These are phyloP conservation scores for Cynanchum wilfordii DNA, from an alignment of 257 asterid species.

Conservation along the genomic window DNA sequence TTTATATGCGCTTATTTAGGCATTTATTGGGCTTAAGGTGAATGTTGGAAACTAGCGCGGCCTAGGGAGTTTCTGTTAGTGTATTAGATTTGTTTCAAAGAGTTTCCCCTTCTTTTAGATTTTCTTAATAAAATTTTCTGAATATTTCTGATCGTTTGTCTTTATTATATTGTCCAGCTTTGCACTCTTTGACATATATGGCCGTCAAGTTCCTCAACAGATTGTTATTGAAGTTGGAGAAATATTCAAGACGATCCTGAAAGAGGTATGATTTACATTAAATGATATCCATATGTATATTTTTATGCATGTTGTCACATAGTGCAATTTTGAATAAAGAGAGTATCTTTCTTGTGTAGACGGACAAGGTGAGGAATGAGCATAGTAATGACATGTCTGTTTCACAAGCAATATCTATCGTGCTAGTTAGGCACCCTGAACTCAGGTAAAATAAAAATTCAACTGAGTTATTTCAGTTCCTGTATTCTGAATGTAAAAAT, in stretches of 20 bases:
- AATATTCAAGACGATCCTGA: slow-evolving; percentile 76
- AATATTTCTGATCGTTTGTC: not conserved
- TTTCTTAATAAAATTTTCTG: not conserved
- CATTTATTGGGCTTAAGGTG: not conserved
- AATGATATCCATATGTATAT: not conserved
- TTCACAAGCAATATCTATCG: slow-evolving; percentile 71
- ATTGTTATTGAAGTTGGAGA: slow-evolving; percentile 85
- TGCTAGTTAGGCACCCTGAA: slow-evolving; percentile 74
- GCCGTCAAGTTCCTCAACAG: slow-evolving; percentile 79
- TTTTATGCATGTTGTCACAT: slow-evolving; percentile 1
- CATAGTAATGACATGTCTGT: slow-evolving; percentile 76
- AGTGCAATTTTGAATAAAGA: slow-evolving; percentile 8
- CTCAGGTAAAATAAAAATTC: slow-evolving; percentile 44
- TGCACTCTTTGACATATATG: slow-evolving; percentile 73
- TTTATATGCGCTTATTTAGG: not conserved
- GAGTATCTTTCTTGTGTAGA: slow-evolving; percentile 38
- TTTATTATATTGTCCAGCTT: slow-evolving; percentile 40
- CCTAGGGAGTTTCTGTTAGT: not conserved
- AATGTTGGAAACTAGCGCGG: not conserved
- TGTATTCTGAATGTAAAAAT: slow-evolving; percentile 18
- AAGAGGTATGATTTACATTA: slow-evolving; percentile 52
- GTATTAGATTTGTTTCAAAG: not conserved
- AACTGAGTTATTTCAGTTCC: not conserved
- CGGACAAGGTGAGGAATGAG: slow-evolving; percentile 82
- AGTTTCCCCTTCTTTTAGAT: not conserved